Percentiles rank a stretch among this genome's conserved stretches.
phyloP scores from a whole-genome alignment of 768 basidiomycete species.

The Rubroboletus pulcherrimus region DNA sequence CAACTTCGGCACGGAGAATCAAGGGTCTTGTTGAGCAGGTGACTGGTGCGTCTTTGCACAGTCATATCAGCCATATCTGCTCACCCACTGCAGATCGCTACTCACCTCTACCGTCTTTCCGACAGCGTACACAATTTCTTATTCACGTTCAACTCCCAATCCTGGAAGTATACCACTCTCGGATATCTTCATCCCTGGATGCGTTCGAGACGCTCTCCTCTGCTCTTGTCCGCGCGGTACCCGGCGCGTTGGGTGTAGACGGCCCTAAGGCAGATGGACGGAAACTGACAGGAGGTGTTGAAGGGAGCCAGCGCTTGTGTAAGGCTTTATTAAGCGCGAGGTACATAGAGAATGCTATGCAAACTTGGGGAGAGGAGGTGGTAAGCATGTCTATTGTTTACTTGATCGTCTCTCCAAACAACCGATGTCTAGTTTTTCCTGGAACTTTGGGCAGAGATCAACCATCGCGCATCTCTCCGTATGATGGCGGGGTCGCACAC shows the following conservation, averaged over 20 bases:
- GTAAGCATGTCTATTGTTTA: slow-evolving; percentile 43
- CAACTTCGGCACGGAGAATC: slow-evolving; percentile 78
- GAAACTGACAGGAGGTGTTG: slow-evolving; percentile 75
- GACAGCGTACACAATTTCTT: slow-evolving; percentile 81
- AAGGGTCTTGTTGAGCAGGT: slow-evolving; percentile 89
- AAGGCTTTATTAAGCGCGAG: slow-evolving; percentile 82
- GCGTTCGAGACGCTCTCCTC: slow-evolving; percentile 93
- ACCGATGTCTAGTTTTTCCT: slow-evolving; percentile 72
- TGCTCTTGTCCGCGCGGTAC: slow-evolving; percentile 83
- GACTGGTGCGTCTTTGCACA: slow-evolving; percentile 53
- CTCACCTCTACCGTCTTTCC: slow-evolving; percentile 73
- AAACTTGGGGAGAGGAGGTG: slow-evolving; percentile 85
- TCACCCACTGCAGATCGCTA: slow-evolving; percentile 68
- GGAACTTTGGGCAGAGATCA: slow-evolving; percentile 83
- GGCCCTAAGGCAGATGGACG: slow-evolving; percentile 46
- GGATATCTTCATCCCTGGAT: slow-evolving; percentile 82
- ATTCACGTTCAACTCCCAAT: slow-evolving; percentile 81
- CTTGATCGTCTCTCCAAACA: background rate
- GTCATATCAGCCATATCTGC: background rate
- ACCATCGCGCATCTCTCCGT: slow-evolving; percentile 53
- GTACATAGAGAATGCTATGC: slow-evolving; percentile 67
- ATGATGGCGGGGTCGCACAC: slow-evolving; percentile 46
- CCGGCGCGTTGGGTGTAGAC: slow-evolving; percentile 74
- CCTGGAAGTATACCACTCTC: slow-evolving; percentile 68
- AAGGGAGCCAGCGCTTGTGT: slow-evolving; percentile 78